phyloP scores from a whole-genome alignment of 164 flowering plant genomes.

The Stephania japonica region DNA sequence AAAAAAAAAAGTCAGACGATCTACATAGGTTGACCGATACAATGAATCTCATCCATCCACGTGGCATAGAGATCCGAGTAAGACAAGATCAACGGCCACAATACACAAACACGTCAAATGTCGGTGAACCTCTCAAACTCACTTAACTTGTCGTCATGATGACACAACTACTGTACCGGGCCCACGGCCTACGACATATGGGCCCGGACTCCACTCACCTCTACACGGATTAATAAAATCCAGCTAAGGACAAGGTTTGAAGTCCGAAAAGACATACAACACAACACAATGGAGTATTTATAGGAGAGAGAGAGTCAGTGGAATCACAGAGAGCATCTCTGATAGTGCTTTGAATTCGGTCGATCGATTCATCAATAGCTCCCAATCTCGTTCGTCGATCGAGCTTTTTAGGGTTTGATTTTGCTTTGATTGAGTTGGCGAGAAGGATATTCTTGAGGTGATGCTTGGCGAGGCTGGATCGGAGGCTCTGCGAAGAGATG shows the following conservation, averaged over 20 bases:
- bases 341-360: neutral
- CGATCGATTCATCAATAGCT: neutral
- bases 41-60: no score
- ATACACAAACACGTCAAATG: no score
- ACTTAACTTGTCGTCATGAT: no score
- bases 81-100: no score
- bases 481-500: slow-evolving; percentile 9
- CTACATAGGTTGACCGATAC: no score
- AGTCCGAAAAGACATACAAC: slow-evolving; percentile 17
- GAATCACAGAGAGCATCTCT: neutral
- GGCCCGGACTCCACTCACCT: slow-evolving; percentile 21
- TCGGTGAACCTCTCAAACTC: no score
- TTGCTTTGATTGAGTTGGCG: neutral
- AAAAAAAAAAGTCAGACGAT: neutral
- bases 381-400: neutral
- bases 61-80: no score
- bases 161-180: no score
- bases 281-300: slow-evolving; percentile 8
- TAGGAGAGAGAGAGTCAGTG: neutral
- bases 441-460: neutral
- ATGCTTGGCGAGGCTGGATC: neutral
- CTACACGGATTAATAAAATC: slow-evolving; percentile 4
- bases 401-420: neutral
- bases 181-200: slow-evolving; percentile 3
- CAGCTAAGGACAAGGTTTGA: slow-evolving; percentile 18